Percentiles rank a stretch among this genome's conserved stretches.
Conservation (phyloP, 2,329 filamentous ascomycete genomes). For the Paracoccidioides brasiliensis region DNA sequence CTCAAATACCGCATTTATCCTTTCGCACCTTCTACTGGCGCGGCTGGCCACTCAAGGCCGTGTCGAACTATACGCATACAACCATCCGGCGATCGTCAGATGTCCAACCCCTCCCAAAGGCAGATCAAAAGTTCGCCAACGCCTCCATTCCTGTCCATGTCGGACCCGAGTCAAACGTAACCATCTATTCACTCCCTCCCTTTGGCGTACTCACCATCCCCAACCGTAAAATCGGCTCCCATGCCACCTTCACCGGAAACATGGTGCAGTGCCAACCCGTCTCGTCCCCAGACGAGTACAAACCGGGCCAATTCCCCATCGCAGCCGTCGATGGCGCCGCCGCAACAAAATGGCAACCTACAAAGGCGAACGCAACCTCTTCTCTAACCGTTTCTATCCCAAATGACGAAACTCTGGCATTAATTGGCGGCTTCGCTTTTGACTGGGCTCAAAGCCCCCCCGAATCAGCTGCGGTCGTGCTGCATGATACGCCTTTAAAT, state of each 20-base stretch:
- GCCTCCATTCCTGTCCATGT: conserved; percentile 47
- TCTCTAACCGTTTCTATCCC: conserved; percentile 46
- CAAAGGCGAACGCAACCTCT: conserved; percentile 35
- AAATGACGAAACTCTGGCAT: conserved; percentile 19
- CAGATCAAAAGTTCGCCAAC: conserved; percentile 42
- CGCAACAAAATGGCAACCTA: conserved; percentile 55
- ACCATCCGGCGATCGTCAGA: conserved; percentile 41
- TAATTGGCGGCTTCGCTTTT: conserved; percentile 39
- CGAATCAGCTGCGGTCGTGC: conserved; percentile 39
- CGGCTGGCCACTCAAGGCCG: conserved; percentile 49
- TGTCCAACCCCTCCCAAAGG: conserved; percentile 35
- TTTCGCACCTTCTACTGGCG: conserved; percentile 55
- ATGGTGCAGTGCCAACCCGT: conserved; percentile 51
- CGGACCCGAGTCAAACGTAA: conserved; percentile 32
- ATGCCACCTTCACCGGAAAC: conserved; percentile 45
- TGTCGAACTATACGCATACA: conserved; percentile 52
- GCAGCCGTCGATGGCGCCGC: conserved; percentile 53
- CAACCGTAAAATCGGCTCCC: conserved; percentile 46
- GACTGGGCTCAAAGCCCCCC: conserved; percentile 49
- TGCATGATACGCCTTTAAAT: conserved; percentile 37
- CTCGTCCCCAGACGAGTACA: conserved; percentile 34
- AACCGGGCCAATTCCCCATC: conserved; percentile 56
- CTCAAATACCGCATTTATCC: conserved; percentile 47
- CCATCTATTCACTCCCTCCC: conserved; percentile 34
- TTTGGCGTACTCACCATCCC: conserved; percentile 41